phyloP scores from a whole-genome alignment of 768 basidiomycete species.

The Neoboletus brunneissimus region DNA sequence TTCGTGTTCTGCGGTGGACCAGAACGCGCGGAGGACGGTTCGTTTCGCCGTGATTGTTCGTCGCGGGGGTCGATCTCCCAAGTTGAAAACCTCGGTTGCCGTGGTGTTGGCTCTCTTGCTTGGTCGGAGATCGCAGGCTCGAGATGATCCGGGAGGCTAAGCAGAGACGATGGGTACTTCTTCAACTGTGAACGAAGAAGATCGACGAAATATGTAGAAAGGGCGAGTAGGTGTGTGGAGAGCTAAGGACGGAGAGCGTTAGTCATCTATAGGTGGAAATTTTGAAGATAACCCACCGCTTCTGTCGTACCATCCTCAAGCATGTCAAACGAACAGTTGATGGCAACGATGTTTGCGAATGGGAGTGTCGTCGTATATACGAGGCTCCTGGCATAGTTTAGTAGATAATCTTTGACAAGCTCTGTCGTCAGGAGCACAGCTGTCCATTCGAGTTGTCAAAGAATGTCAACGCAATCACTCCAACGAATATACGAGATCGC shows the following conservation, averaged over 20 bases:
- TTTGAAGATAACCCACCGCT: slow-evolving; percentile 32
- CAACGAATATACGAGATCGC: slow-evolving; percentile 25
- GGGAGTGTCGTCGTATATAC: slow-evolving; percentile 90
- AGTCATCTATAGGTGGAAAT: slow-evolving; percentile 16
- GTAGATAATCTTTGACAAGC: slow-evolving; percentile 74
- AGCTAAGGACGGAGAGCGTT: slow-evolving; percentile 31
- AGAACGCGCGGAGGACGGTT: background rate
- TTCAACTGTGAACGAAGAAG: slow-evolving; percentile 32
- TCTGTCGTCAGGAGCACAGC: slow-evolving; percentile 76
- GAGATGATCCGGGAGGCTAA: slow-evolving; percentile 28
- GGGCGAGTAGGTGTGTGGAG: slow-evolving; percentile 21
- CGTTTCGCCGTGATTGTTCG: background rate
- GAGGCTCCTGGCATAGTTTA: slow-evolving; percentile 89
- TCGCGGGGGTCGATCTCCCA: slow-evolving; percentile 6
- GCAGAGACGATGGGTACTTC: slow-evolving; percentile 25
- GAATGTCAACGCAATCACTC: background rate
- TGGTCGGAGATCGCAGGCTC: background rate
- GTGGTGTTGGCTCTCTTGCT: background rate
- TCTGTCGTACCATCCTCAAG: slow-evolving; percentile 65
- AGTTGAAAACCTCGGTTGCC: background rate
- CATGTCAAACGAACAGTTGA: slow-evolving; percentile 77
- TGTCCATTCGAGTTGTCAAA: slow-evolving; percentile 19
- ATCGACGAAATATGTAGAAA: slow-evolving; percentile 32
- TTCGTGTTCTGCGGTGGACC: background rate
- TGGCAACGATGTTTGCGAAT: slow-evolving; percentile 70